Percentiles rank a stretch among this genome's conserved stretches.
These are phyloP conservation scores for Rhododendron griersonianum DNA, from an alignment of 148 eudicot species.

Conservation along the genomic window DNA sequence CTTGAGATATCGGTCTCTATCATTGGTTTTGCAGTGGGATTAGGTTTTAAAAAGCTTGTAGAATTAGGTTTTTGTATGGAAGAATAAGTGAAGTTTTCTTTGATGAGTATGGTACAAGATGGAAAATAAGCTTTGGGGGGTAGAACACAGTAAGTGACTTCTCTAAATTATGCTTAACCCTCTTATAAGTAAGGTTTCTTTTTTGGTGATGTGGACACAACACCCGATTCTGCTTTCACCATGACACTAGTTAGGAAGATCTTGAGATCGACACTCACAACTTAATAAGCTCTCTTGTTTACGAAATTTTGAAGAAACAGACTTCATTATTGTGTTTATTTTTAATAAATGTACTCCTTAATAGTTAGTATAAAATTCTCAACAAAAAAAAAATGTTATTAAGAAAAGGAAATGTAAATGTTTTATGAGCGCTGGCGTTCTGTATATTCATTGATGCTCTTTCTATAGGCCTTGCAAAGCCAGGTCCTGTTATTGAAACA, in stretches of 20 bases:
- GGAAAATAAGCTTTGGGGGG: background rate
- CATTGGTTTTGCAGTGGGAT: background rate
- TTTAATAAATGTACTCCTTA: background rate
- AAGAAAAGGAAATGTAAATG: background rate
- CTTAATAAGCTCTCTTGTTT: background rate
- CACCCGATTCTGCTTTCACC: too few relatives aligned
- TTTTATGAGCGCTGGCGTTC: background rate
- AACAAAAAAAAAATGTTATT: too few relatives aligned
- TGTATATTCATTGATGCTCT: background rate
- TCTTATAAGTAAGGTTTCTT: background rate
- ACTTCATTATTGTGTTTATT: background rate
- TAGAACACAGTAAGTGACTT: background rate
- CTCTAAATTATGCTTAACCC: background rate
- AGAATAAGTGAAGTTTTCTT: background rate
- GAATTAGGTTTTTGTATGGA: background rate
- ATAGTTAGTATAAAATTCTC: background rate
- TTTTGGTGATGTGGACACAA: too few relatives aligned
- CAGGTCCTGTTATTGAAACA: slow-evolving; percentile 97
- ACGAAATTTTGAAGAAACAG: background rate
- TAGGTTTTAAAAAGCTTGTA: background rate
- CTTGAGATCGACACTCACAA: background rate
- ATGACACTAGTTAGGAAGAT: too few relatives aligned
- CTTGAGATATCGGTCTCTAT: background rate
- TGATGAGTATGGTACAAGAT: background rate
- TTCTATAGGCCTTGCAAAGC: slow-evolving; percentile 90